A percentile compares a stretch with the other conserved stretches of the same genome.
Conservation (phyloP, 208 protist species). For the Crithidia thermophila region DNA sequence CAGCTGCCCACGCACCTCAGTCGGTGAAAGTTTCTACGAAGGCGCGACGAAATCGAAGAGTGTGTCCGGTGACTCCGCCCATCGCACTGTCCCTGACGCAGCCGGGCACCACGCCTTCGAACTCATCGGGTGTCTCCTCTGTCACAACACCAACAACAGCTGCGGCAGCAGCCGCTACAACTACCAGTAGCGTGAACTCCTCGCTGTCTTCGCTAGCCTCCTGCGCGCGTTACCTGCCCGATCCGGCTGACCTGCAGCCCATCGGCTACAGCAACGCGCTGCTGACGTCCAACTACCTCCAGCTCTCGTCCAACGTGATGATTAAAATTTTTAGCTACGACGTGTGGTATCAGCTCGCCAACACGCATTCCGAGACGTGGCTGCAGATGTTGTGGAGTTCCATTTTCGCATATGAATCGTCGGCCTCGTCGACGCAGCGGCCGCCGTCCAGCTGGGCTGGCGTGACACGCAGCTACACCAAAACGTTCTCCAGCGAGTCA, state of each 20-base stretch:
- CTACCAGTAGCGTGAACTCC: background rate
- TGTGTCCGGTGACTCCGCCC: no score
- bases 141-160: background rate
- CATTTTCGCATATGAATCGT: background rate
- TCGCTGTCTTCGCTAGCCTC: constrained; percentile 4
- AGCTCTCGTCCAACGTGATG: constrained; percentile 29
- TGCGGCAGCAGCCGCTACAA: background rate
- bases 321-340: constrained; percentile 58
- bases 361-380: background rate
- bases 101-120: no score
- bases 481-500: background rate
- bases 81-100: no score
- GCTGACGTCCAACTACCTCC: constrained; percentile 28
- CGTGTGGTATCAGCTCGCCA: constrained; percentile 40
- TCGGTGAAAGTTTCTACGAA: no score
- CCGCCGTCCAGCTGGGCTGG: background rate
- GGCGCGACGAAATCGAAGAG: no score
- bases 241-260: constrained; percentile 1
- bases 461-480: background rate
- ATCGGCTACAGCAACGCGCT: background rate
- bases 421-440: no score
- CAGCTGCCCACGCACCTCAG: no score
- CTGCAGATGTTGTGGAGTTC: background rate
- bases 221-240: constrained; percentile 16
- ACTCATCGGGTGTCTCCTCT: no score